Conservation (phyloP, 805 yeast genomes). For the Ogataea ramenticola region DNA sequence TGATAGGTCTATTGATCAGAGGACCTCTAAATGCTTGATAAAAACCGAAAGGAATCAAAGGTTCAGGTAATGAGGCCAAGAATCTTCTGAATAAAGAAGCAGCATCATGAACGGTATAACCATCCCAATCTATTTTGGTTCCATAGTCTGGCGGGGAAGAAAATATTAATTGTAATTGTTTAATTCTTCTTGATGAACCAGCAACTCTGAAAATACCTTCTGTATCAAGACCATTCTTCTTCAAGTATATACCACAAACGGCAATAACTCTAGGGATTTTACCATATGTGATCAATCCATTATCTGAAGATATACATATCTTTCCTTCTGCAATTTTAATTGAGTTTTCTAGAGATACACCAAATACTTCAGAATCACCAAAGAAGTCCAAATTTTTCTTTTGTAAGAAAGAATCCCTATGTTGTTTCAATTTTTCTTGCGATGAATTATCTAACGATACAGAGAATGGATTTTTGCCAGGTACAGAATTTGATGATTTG, state of each 20-base stretch:
- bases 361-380: conserved; percentile 54
- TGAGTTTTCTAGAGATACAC: conserved; percentile 68
- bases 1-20: conserved; percentile 53
- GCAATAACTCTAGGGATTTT: conserved; percentile 92
- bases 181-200: conserved; percentile 83
- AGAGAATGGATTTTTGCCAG: conserved; percentile 14
- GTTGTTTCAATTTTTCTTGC: conserved; percentile 31
- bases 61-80: conserved; percentile 85
- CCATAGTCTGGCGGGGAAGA: conserved; percentile 89
- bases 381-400: conserved; percentile 34
- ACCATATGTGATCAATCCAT: conserved; percentile 73
- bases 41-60: conserved; percentile 70
- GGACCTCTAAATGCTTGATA: conserved; percentile 80
- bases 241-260: conserved; percentile 82
- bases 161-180: conserved; percentile 76
- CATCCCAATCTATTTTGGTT: conserved; percentile 81
- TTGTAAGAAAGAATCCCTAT: conserved; percentile 40
- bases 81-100: conserved; percentile 84
- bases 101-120: conserved; percentile 94
- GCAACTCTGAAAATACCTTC: conserved; percentile 94
- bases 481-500: conserved; percentile 40
- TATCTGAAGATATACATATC: conserved; percentile 58
- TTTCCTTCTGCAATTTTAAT: conserved; percentile 70
- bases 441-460: conserved; percentile 20
- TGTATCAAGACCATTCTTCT: conserved; percentile 66